Conservation (phyloP, 2,329 filamentous ascomycete species). For the Diaporthe sp. region DNA sequence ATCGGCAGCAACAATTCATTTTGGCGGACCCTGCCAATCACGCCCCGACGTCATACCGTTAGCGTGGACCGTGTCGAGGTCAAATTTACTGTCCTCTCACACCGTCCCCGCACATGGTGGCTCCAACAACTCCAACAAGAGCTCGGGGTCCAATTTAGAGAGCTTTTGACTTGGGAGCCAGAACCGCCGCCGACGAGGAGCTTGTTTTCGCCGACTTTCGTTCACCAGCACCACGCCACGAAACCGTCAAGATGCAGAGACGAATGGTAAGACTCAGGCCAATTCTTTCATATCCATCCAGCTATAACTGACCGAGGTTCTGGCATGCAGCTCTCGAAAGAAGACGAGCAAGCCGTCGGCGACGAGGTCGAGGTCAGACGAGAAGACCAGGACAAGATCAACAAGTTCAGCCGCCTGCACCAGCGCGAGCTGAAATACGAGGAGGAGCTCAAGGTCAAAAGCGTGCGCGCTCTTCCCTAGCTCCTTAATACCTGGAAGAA, state of each 20-base stretch:
- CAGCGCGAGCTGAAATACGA: slow-evolving; percentile 85
- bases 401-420: slow-evolving; percentile 94
- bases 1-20: slow-evolving; percentile 33
- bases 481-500: too few species aligned
- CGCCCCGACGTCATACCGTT: slow-evolving; percentile 32
- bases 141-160: slow-evolving; percentile 25
- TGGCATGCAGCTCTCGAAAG: slow-evolving; percentile 83
- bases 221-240: background rate
- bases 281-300: rapidly evolving
- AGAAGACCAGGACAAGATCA: slow-evolving; percentile 99
- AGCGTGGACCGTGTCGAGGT: background rate
- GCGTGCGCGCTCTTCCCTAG: slow-evolving; percentile 65
- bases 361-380: slow-evolving; percentile 95
- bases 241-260: slow-evolving; percentile 60
- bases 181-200: background rate
- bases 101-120: slow-evolving; percentile 39
- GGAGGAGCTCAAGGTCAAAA: slow-evolving; percentile 84
- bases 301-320: slow-evolving; percentile 38
- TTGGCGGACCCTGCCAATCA: slow-evolving; percentile 24
- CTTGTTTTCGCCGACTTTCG: background rate
- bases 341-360: slow-evolving; percentile 84
- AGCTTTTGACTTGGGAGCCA: background rate
- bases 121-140: slow-evolving; percentile 9
- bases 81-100: slow-evolving; percentile 10
- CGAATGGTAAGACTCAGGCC: slow-evolving; percentile 68